A percentile compares a stretch with the other conserved stretches of the same genome.
Conservation (phyloP, 805 yeast species). For the Metschnikowia matae region DNA sequence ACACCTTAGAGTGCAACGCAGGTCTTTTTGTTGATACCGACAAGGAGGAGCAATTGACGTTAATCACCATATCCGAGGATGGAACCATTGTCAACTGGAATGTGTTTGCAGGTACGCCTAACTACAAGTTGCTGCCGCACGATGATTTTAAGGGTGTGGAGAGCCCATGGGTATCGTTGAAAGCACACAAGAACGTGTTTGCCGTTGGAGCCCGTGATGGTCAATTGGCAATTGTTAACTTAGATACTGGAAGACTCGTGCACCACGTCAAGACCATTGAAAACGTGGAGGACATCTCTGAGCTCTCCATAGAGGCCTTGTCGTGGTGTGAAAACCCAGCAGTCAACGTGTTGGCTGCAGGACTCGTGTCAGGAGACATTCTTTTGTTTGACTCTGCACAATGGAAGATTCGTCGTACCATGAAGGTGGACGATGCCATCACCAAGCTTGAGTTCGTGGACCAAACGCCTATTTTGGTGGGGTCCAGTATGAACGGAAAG, state of each 20-base stretch:
- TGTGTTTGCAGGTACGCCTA: constrained; percentile 68
- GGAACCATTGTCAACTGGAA: constrained; percentile 88
- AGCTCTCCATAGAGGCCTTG: constrained; percentile 53
- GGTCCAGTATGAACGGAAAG: constrained; percentile 79
- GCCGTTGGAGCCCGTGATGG: constrained; percentile 92
- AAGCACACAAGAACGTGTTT: constrained; percentile 48
- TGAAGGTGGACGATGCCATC: constrained; percentile 73
- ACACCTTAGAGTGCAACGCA: constrained; percentile 72
- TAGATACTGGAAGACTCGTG: constrained; percentile 67
- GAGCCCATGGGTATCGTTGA: constrained; percentile 86
- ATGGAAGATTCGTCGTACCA: constrained; percentile 77
- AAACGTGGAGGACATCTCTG: constrained; percentile 42
- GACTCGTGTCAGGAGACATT: constrained; percentile 86
- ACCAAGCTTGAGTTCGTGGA: constrained; percentile 72
- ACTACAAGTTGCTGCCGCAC: constrained; percentile 59
- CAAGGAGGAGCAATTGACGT: constrained; percentile 49
- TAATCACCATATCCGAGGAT: constrained; percentile 80
- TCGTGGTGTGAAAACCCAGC: constrained; percentile 66
- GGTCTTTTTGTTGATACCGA: constrained; percentile 68
- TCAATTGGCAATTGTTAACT: constrained; percentile 70
- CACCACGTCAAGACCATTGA: constrained; percentile 64
- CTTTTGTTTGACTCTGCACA: constrained; percentile 75
- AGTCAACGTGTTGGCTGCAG: constrained; percentile 66
- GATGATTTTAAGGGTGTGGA: constrained; percentile 66
- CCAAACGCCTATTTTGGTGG: constrained; percentile 56